Evolutionary conservation across 2,329 filamentous ascomycete genomes (phyloP).

Genomic region (Trichoderma arundinaceum): DNA sequence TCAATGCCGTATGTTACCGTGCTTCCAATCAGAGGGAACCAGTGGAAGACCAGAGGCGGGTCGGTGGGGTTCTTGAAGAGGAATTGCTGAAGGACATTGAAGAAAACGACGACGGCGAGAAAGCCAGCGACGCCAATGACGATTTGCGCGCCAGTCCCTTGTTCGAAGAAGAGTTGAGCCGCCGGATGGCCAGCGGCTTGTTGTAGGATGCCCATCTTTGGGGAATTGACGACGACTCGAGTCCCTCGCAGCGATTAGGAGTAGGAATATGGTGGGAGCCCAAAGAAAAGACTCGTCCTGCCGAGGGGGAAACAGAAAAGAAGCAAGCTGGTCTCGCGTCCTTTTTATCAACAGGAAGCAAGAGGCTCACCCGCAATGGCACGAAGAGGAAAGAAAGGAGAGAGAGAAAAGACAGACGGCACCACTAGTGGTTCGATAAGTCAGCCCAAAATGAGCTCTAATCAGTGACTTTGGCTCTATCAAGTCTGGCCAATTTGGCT

Average conservation of each 20-base stretch:
- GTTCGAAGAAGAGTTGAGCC: constrained; percentile 56
- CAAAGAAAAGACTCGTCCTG: neutral
- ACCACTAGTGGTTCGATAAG: constrained; percentile 30
- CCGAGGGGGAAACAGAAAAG: constrained; percentile 4
- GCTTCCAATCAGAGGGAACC: constrained; percentile 83
- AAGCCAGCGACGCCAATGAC: constrained; percentile 51
- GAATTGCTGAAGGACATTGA: constrained; percentile 82
- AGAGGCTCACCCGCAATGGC: neutral
- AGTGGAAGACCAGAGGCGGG: constrained; percentile 81
- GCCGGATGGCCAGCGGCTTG: constrained; percentile 56
- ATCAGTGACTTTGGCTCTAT: constrained; percentile 16
- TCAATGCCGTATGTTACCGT: constrained; percentile 96
- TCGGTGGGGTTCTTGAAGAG: constrained; percentile 83
- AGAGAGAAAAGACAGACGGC: neutral
- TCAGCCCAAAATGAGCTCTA: constrained; percentile 28
- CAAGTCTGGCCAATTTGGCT: constrained; percentile 8
- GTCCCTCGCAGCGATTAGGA: neutral
- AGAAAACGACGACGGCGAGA: constrained; percentile 63
- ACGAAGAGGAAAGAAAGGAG: constrained; percentile 2
- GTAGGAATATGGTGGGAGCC: neutral
- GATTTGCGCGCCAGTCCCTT: constrained; percentile 56
- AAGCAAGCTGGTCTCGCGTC: constrained; percentile 7
- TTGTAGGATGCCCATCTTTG: constrained; percentile 62
- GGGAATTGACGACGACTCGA: neutral
- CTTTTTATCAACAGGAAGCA: constrained; percentile 24